Conservation (phyloP, 2,329 filamentous ascomycete species). For the Fusarium marasasianum region DNA sequence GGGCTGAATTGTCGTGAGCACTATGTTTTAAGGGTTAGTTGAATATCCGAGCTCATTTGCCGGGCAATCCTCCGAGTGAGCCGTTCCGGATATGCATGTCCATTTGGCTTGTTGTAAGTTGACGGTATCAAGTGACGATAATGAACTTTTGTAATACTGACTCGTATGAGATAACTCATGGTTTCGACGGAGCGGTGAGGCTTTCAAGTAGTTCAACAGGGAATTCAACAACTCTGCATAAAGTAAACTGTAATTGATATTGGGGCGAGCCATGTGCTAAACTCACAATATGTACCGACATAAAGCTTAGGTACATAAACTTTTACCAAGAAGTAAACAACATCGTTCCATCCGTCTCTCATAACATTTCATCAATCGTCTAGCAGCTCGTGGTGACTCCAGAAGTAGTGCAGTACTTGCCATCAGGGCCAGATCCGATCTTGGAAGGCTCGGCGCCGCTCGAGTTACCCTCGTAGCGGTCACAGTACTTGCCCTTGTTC, state of each 20-base stretch:
- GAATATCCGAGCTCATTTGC: background rate
- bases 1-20: background rate
- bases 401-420: conserved; percentile 26
- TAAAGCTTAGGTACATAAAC: background rate
- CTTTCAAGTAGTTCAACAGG: background rate
- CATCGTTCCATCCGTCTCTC: background rate
- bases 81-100: background rate
- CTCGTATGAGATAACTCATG: background rate
- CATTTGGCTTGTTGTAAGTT: background rate
- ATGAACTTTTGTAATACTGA: background rate
- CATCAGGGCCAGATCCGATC: conserved; percentile 38
- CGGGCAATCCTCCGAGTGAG: background rate
- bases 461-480: conserved; percentile 33
- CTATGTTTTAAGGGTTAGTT: background rate
- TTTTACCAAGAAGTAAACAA: background rate
- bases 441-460: conserved; percentile 36
- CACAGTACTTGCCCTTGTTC: conserved; percentile 35
- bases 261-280: background rate
- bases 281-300: background rate
- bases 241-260: background rate
- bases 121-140: background rate
- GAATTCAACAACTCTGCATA: background rate
- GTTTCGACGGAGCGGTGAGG: background rate
- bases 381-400: conserved; percentile 27
- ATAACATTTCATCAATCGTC: background rate